Evolutionary conservation across 148 eudicot species (phyloP), one percentile per base, ranked within the genome.

Genomic region (Rhododendron ovatum): DNA sequence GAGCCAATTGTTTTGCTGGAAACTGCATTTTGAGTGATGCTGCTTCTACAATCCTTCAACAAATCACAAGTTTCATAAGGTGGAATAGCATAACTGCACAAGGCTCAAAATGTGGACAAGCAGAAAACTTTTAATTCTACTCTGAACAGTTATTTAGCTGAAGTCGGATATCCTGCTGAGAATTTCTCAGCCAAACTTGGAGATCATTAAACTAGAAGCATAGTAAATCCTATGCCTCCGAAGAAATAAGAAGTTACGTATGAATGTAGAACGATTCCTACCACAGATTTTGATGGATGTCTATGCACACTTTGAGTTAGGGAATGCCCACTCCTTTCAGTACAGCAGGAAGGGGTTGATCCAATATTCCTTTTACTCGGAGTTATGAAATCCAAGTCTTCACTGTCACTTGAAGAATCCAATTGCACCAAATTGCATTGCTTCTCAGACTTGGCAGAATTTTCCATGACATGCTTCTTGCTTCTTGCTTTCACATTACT

Each of bases 391-490:
- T 85, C 89, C 14, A 76, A 59, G 84, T 88, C 98, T 88, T 95
- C 99, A 82, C 83, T 83, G 11, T 93, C 96, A 88, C 92, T 93
- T 55, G 95, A 90, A 87, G 98, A 96, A 90, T 93, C 98, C 80
- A 96, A 84, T 53, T 63, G 87, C 86, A 91, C 87, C 39, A 91
- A 81, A 78, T 89, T 88, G 71, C 82, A 92, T 87, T 78, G 86
- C 51, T 84, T 89, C 71, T 75, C 80, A 57, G 83, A 78, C 86
- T 82, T 79, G 39, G 93, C 92, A 85, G 97, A 90, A 87, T 92
- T 95, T 83, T 91, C 92, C 63, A 88, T 88, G 33, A 89, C 86
- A 87, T 87, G 89, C 78, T 88, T 61, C 85, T 84, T 22, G 59
- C 83, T 90, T 87, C 81, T 86, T 71, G 84, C 83, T 83, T 65